Base-by-base conservation (phyloP, 1,284 basidiomycete genomes). In the Takashimella tepidaria region DNA sequence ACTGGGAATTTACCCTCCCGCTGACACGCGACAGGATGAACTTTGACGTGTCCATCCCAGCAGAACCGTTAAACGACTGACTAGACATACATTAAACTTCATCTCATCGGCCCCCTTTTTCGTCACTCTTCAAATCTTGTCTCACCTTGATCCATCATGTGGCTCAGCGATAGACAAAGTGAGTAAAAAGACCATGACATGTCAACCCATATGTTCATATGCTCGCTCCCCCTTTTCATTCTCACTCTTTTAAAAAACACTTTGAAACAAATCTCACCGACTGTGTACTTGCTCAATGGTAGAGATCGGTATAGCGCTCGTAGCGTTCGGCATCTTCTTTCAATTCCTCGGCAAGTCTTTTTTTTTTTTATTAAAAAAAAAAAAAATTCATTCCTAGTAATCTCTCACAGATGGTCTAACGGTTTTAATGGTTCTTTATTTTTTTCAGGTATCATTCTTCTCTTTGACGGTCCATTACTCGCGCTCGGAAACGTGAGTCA, bases 261-360 rank as follows among this genome's bases (percentile, higher is more conserved):
- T n/a, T n/a, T n/a, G n/a, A n/a, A n/a, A n/a, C n/a, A n/a, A n/a
- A n/a, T n/a, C n/a, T n/a, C n/a, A n/a, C n/a, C n/a, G n/a, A n/a
- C n/a, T n/a, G n/a, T n/a, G n/a, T n/a, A n/a, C n/a, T n/a, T n/a
- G n/a, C n/a, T n/a, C n/a, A n/a, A n/a, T 5, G 24, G 26, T 61
- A 96, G 92, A 95, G 79, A 93, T 95, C 64, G 92, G 91, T 60
- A 93, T 98, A 50, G 95, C 91, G 49, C 83, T 98, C 63, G 97
- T 95, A 49, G 92, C 95, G n/a, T 96, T 97, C 66, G 96, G 96
- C 56, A 85, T 83, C 42, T 81, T 97, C 60, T 98, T 99, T 82
- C 92, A 98, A 85, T 80, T 98, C 67, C 81, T 98, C 44, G 96
- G 74, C 73, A 56, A 48, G 70, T 64, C 11, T 21, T n/a, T n/a